These are phyloP conservation scores for Cinchona pubescens DNA, from an alignment of 257 asterid species.

Conservation along the genomic window DNA sequence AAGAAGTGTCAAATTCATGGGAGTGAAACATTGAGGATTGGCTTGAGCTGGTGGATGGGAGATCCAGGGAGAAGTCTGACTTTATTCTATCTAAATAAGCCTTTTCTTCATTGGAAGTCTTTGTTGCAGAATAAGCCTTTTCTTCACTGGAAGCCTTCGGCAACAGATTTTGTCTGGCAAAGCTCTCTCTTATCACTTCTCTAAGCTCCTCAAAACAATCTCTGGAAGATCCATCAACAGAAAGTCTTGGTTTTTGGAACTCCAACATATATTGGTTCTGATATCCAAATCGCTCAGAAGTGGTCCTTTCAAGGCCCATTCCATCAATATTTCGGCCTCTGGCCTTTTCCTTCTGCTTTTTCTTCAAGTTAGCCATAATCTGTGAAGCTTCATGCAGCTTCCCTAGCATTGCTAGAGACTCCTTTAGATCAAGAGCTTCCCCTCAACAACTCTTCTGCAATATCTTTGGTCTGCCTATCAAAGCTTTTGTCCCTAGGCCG, in stretches of 20 bases:
- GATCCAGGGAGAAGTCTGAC: conserved; percentile 26
- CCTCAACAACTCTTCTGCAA: conserved; percentile 52
- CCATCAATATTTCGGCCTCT: conserved; percentile 20
- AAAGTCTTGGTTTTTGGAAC: conserved; percentile 38
- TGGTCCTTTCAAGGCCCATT: conserved; percentile 22
- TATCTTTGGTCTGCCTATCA: conserved; percentile 35
- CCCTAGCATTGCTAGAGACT: conserved; percentile 54
- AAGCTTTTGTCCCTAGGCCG: conserved; percentile 34
- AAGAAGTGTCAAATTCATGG: conserved; percentile 30
- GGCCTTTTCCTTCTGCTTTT: conserved; percentile 33
- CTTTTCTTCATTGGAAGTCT: conserved; percentile 19
- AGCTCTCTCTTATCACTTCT: conserved; percentile 57
- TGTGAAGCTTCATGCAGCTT: conserved; percentile 60
- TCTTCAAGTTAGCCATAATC: conserved; percentile 35
- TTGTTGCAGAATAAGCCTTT: conserved; percentile 9
- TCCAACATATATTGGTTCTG: conserved; percentile 20
- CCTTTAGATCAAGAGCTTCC: conserved; percentile 72
- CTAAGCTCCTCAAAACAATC: conserved; percentile 78
- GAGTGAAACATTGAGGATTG: conserved; percentile 43
- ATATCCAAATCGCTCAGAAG: conserved; percentile 32
- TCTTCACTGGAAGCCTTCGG: conserved; percentile 28
- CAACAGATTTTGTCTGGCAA: conserved; percentile 62
- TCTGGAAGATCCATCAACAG: conserved; percentile 36
- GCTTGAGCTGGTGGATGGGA: conserved; percentile 53
- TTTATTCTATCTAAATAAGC: conserved; percentile 11